A percentile compares a stretch with the other conserved stretches of the same genome.
Conservation (phyloP, 2,329 filamentous ascomycete species). For the Botrytis fragariae region DNA sequence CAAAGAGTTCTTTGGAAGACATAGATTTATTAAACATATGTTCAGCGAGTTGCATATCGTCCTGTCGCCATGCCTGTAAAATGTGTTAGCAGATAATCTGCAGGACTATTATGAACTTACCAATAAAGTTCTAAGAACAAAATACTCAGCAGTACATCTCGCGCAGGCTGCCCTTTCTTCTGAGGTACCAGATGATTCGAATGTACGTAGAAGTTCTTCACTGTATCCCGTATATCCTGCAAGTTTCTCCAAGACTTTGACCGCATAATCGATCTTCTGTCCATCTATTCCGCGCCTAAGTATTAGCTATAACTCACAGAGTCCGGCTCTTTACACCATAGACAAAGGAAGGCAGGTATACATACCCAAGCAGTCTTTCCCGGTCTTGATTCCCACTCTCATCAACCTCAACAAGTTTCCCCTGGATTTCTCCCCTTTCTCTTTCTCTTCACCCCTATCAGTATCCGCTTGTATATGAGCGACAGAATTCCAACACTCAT, state of each 20-base stretch:
- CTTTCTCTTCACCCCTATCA: not conserved
- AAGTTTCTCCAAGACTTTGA: slow-evolving; percentile 61
- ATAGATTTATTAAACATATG: slow-evolving; percentile 67
- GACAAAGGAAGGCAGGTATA: not conserved
- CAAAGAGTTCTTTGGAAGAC: slow-evolving; percentile 42
- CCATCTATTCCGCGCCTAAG: slow-evolving; percentile 22
- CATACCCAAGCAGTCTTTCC: slow-evolving; percentile 60
- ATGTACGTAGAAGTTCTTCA: slow-evolving; percentile 43
- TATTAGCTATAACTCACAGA: not conserved
- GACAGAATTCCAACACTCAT: slow-evolving; percentile 31
- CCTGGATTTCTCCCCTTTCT: slow-evolving; percentile 34
- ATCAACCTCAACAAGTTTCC: slow-evolving; percentile 56
- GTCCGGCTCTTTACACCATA: not conserved
- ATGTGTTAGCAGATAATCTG: not conserved
- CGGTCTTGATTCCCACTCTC: slow-evolving; percentile 65
- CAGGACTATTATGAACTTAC: slow-evolving; percentile 43
- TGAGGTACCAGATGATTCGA: slow-evolving; percentile 30
- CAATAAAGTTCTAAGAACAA: slow-evolving; percentile 47
- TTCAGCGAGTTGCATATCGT: slow-evolving; percentile 72
- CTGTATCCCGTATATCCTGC: slow-evolving; percentile 58
- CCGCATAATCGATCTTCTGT: slow-evolving; percentile 54
- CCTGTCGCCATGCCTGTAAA: slow-evolving; percentile 70
- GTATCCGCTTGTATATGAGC: not conserved
- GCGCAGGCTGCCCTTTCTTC: slow-evolving; percentile 36
- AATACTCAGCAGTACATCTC: slow-evolving; percentile 37